phyloP scores from a whole-genome alignment of 495 filamentous ascomycete genomes.

The Daldinia bambusicola region DNA sequence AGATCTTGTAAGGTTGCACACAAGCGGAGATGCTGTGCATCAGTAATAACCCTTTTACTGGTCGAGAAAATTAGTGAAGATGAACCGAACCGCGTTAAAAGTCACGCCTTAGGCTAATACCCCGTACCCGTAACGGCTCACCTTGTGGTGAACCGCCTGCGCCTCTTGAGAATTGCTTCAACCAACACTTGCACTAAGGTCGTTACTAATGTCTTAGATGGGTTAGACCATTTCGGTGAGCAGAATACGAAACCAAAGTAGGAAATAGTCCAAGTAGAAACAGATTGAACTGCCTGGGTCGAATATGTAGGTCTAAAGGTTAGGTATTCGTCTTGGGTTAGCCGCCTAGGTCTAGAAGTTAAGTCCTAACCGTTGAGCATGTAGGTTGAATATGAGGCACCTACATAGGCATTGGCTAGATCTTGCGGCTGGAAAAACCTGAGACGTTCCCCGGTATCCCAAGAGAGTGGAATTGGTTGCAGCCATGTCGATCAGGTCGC shows the following conservation, averaged over 20 bases:
- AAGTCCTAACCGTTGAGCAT: neutral
- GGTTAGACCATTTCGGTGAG: constrained; percentile 8
- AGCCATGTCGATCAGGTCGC: constrained; percentile 42
- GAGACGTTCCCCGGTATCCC: constrained; percentile 25
- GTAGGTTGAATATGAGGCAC: neutral
- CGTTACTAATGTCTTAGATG: constrained; percentile 4
- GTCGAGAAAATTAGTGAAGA: neutral
- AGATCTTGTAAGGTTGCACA: constrained; percentile 39
- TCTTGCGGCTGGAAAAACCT: neutral
- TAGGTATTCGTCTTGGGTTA: neutral
- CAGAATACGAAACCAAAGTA: neutral
- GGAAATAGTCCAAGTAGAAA: neutral
- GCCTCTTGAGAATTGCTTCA: constrained; percentile 33
- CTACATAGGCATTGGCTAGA: neutral
- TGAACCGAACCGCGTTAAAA: constrained; percentile 15
- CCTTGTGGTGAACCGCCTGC: constrained; percentile 27
- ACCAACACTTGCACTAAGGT: constrained; percentile 16
- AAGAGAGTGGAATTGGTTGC: constrained; percentile 41
- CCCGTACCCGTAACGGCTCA: constrained; percentile 9
- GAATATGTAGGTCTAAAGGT: neutral
- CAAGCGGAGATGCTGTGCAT: constrained; percentile 21
- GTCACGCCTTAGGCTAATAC: constrained; percentile 19
- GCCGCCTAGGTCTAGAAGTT: neutral
- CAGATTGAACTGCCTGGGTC: neutral
- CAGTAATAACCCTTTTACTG: constrained; percentile 16